Evolutionary conservation across 1,284 basidiomycete species (phyloP).

Genomic region (Fistulina hepatica): DNA sequence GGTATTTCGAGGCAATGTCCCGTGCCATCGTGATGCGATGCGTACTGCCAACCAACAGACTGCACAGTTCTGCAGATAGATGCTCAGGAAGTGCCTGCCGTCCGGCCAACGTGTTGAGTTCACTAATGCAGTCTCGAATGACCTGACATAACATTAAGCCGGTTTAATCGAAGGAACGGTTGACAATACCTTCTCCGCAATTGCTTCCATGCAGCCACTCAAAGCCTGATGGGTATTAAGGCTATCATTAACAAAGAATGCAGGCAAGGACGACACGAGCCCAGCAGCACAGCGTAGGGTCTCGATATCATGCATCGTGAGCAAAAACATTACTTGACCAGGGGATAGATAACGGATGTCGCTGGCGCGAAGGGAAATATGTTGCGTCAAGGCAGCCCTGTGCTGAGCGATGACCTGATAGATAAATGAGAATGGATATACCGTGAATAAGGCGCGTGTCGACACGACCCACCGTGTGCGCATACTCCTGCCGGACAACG

Average conservation of each 20-base stretch:
- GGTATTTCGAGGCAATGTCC: constrained; percentile 72
- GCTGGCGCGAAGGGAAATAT: constrained; percentile 59
- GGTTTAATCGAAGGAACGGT: not conserved
- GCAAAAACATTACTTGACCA: constrained; percentile 80
- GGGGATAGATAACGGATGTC: constrained; percentile 73
- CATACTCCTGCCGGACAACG: constrained; percentile 83
- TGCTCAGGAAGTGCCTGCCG: constrained; percentile 70
- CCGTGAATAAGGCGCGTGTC: constrained; percentile 1
- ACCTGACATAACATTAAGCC: constrained; percentile 34
- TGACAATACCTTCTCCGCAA: constrained; percentile 69
- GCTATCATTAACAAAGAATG: constrained; percentile 85
- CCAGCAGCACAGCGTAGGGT: constrained; percentile 76
- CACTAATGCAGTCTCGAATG: constrained; percentile 60
- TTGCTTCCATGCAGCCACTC: constrained; percentile 70
- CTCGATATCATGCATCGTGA: constrained; percentile 87
- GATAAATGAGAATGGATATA: constrained; percentile 7
- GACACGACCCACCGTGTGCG: constrained; percentile 56
- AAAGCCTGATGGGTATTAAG: constrained; percentile 65
- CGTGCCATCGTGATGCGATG: constrained; percentile 79
- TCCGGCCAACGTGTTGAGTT: constrained; percentile 64
- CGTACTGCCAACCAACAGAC: constrained; percentile 71
- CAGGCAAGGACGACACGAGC: constrained; percentile 71
- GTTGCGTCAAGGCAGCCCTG: constrained; percentile 48
- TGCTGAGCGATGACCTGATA: constrained; percentile 59
- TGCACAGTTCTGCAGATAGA: constrained; percentile 67